These are phyloP conservation scores for Vaccinium corymbosum DNA, from an alignment of 148 eudicot genomes.

Conservation along the genomic window DNA sequence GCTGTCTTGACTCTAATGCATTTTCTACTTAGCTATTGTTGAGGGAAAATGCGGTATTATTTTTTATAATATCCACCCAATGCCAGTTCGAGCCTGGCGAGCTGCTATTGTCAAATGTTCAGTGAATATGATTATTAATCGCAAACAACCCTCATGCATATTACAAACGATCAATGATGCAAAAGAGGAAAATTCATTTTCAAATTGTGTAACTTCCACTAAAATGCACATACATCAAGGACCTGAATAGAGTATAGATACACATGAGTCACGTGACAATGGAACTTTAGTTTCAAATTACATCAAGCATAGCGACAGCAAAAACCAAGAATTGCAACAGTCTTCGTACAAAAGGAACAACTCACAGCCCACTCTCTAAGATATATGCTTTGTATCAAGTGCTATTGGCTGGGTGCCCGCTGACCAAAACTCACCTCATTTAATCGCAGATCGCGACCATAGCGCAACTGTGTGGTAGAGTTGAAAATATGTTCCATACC, in stretches of 20 bases:
- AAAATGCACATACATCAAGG: not conserved
- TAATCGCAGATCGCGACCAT: slow-evolving; percentile 90
- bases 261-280: not conserved
- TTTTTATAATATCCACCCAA: too few species aligned
- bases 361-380: not conserved
- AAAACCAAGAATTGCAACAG: not conserved
- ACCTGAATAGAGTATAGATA: not conserved
- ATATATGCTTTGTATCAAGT: not conserved
- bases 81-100: too few species aligned
- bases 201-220: not conserved
- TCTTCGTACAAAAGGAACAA: not conserved
- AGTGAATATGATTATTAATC: not conserved
- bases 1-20: too few species aligned
- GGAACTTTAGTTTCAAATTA: not conserved
- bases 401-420: slow-evolving; percentile 1
- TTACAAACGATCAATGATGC: not conserved
- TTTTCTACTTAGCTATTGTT: too few species aligned
- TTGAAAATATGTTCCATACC: slow-evolving; percentile 99
- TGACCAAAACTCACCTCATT: slow-evolving; percentile 67
- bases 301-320: not conserved
- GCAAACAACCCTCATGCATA: not conserved
- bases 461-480: slow-evolving; percentile 80
- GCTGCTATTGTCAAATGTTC: not conserved
- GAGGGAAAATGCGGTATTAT: too few species aligned
- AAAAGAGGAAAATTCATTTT: not conserved